Evolutionary conservation across 306 rosid genomes (phyloP), one percentile per base, ranked within the genome.

Genomic region (Luffa aegyptiaca): DNA sequence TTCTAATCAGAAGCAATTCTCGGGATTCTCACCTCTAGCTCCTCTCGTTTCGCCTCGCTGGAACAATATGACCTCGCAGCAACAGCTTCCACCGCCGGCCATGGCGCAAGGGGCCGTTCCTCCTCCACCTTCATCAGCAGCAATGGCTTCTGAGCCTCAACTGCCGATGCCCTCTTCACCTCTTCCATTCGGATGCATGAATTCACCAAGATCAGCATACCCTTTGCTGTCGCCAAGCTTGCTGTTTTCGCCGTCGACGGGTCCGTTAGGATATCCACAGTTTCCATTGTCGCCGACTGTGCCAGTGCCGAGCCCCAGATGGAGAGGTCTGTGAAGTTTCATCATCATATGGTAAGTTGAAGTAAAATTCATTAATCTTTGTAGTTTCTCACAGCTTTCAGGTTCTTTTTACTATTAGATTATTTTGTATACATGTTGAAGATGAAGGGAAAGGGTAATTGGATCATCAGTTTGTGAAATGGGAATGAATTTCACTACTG

Each of bases 261-360:
- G 89, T 6, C 88, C 86, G 66, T 78, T 93, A 78, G 96, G 96
- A 83, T 90, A 90, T 88, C 93, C 98, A 3, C 98, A 85, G 87
- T 88, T 92, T 20, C 98, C 99, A 8, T 96, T 90, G 20, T 96
- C 99, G 18, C 99, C 98, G 2, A 89, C 98, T 0, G 89, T 96
- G 56, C 98, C 94, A 1, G 86, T 82, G 49, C 91, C 94, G 0
- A 96, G 98, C 86, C 99, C 99, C 53, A 83, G 88, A 35, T 91
- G 97, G 97, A 91, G 84, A 88, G 88, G 82, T 35, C 83, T 88
- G 57, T 93, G 83, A 87, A 53, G 36, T 76, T 37, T 35, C 81
- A 69, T 48, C 49, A 49, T 18, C 14, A 39, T 8, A 66, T 10
- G 90, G 89, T 90, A 82, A 87, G 87, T 44, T 49, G 17, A 73